Evolutionary conservation across 148 eudicot species (phyloP).

Genomic region (Vaccinium vitisidaea): DNA sequence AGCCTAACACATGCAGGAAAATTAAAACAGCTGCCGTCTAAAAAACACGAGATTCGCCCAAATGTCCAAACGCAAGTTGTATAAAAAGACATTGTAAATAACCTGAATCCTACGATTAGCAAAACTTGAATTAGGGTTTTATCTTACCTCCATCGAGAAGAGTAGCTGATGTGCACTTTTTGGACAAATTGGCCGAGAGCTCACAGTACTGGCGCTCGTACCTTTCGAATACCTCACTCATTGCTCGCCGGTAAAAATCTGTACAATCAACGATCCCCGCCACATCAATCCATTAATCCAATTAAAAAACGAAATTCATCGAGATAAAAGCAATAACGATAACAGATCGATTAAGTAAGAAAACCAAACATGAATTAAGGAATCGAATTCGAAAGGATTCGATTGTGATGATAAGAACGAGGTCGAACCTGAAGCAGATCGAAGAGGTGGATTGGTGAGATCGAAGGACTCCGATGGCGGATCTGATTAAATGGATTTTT

Average conservation of each 20-base stretch:
- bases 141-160: constrained; percentile 40
- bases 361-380: not conserved
- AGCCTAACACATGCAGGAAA: not conserved
- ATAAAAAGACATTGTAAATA: too few species aligned
- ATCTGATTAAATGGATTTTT: not conserved
- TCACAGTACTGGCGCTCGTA: constrained; percentile 50
- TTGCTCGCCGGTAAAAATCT: constrained; percentile 14
- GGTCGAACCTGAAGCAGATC: constrained; percentile 8
- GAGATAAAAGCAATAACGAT: not conserved
- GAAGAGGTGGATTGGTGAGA: not conserved
- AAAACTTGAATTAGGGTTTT: not conserved
- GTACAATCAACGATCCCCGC: not conserved
- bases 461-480: not conserved
- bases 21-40: not conserved
- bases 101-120: not conserved
- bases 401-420: not conserved
- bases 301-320: not conserved
- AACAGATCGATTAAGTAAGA: not conserved
- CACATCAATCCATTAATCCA: constrained; percentile 10
- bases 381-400: not conserved
- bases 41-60: not conserved
- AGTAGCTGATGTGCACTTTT: constrained; percentile 34
- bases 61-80: not conserved
- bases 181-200: constrained; percentile 43
- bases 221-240: constrained; percentile 45